These are phyloP conservation scores for Gorgonomyces haynaldii DNA, from an alignment of 192 early-diverging fungal species.

Conservation along the genomic window DNA sequence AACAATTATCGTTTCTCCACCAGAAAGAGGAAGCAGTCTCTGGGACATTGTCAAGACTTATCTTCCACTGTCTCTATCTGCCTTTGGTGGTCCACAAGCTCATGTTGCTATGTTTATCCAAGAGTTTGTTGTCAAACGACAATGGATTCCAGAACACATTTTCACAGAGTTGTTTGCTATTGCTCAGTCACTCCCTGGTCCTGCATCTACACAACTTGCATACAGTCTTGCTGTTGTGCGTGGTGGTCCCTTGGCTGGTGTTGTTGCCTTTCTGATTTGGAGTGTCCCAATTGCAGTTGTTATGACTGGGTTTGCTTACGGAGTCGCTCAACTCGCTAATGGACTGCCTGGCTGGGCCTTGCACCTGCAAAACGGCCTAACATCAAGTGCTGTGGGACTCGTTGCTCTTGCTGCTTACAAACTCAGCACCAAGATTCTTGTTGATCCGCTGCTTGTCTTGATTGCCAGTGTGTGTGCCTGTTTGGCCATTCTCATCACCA, in stretches of 20 bases:
- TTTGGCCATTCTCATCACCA: conserved; percentile 14
- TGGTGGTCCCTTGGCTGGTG: conserved; percentile 20
- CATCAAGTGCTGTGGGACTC: conserved; percentile 44
- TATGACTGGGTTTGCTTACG: conserved; percentile 37
- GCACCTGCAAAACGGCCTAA: conserved; percentile 40
- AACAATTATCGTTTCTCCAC: conserved; percentile 1
- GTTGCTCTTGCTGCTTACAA: conserved; percentile 45
- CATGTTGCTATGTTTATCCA: conserved; percentile 32
- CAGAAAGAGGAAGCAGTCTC: background rate
- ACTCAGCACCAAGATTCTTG: conserved; percentile 18
- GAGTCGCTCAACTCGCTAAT: conserved; percentile 24
- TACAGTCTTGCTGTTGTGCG: conserved; percentile 28
- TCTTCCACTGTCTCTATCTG: conserved; percentile 40
- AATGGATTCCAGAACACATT: conserved; percentile 40
- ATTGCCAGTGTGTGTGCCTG: conserved; percentile 1
- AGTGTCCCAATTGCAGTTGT: conserved; percentile 46
- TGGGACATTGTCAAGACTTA: conserved; percentile 15
- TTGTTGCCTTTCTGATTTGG: conserved; percentile 29
- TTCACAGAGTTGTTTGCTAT: conserved; percentile 59
- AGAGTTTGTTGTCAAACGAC: conserved; percentile 35
- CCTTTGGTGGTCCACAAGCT: conserved; percentile 54
- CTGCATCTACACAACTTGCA: conserved; percentile 22
- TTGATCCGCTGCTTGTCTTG: background rate
- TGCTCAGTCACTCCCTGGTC: conserved; percentile 50
- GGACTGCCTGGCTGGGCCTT: conserved; percentile 33